Conservation (phyloP, 768 basidiomycete species). For the Tubosaeta sp. region DNA sequence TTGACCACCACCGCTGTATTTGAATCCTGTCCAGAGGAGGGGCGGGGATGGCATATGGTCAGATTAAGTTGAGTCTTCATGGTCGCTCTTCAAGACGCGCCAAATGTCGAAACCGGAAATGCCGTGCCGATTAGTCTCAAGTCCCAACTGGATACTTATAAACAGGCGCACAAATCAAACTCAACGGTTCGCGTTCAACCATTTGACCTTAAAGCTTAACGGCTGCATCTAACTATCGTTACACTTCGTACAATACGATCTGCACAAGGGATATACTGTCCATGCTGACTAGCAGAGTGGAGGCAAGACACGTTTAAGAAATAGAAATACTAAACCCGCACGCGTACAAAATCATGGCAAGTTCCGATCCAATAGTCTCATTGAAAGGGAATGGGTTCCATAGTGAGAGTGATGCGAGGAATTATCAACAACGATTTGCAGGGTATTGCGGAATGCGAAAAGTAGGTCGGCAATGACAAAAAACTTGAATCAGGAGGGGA, state of each 20-base stretch:
- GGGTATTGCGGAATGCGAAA: neutral
- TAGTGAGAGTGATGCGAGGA: neutral
- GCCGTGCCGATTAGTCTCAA: too few relatives aligned
- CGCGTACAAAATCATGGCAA: neutral
- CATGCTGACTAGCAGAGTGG: neutral
- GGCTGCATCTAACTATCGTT: neutral
- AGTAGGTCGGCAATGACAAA: neutral
- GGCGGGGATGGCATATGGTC: conserved; percentile 39
- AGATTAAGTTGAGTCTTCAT: conserved; percentile 23
- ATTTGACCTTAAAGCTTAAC: too few relatives aligned
- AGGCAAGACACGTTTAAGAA: neutral
- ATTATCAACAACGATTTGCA: neutral
- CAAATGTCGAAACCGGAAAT: too few relatives aligned
- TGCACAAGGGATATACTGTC: neutral
- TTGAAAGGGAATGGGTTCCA: neutral
- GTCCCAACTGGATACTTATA: too few relatives aligned
- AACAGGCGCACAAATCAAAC: too few relatives aligned
- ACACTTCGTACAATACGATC: neutral
- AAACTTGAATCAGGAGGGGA: neutral
- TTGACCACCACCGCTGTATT: conserved; percentile 27
- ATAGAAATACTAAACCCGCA: neutral
- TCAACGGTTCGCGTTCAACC: too few relatives aligned
- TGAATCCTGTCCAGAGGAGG: conserved; percentile 31
- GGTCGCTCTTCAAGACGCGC: neutral
- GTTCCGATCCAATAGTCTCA: neutral